Percentiles rank a stretch among this genome's conserved stretches.
These are phyloP conservation scores for Microbotryum silenes-acaulis DNA, from an alignment of 1,284 basidiomycete genomes.

Conservation along the genomic window DNA sequence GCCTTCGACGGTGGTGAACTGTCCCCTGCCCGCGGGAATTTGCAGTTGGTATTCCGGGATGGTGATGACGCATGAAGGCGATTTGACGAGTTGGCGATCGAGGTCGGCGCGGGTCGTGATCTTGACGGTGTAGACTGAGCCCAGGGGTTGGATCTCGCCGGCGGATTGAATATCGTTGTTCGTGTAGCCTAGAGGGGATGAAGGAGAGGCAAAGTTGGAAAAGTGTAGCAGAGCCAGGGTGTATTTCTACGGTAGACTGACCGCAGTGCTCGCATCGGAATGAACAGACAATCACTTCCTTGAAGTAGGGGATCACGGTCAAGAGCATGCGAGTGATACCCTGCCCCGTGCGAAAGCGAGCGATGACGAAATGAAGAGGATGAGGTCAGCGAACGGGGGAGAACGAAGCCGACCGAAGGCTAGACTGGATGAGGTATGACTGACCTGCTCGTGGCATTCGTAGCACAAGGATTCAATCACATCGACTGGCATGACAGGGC, in stretches of 20 bases:
- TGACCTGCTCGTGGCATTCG: constrained; percentile 79
- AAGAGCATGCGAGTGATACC: constrained; percentile 86
- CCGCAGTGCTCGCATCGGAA: constrained; percentile 95
- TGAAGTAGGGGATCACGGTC: constrained; percentile 93
- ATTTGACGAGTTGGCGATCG: constrained; percentile 89
- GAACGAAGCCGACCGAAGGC: constrained; percentile 24
- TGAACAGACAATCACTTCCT: constrained; percentile 90
- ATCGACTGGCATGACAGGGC: constrained; percentile 4
- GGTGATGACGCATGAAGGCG: constrained; percentile 66
- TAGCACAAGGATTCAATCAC: constrained; percentile 82
- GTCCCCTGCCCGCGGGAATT: constrained; percentile 73
- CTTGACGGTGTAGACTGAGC: constrained; percentile 66
- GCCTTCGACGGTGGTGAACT: constrained; percentile 93
- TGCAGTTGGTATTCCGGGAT: constrained; percentile 88
- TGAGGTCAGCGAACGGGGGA: constrained; percentile 11
- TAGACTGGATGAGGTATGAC: constrained; percentile 31
- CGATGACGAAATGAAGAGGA: background rate
- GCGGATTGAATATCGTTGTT: constrained; percentile 97
- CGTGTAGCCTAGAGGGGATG: constrained; percentile 36
- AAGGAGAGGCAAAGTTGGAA: background rate
- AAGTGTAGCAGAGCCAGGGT: too few relatives aligned
- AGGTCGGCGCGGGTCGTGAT: constrained; percentile 70
- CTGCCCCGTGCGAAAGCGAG: constrained; percentile 42
- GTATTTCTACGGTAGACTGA: constrained; percentile 34
- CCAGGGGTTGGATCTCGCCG: constrained; percentile 63